Conservation (phyloP, 129 eudicot species). For the Glebionis coronaria region DNA sequence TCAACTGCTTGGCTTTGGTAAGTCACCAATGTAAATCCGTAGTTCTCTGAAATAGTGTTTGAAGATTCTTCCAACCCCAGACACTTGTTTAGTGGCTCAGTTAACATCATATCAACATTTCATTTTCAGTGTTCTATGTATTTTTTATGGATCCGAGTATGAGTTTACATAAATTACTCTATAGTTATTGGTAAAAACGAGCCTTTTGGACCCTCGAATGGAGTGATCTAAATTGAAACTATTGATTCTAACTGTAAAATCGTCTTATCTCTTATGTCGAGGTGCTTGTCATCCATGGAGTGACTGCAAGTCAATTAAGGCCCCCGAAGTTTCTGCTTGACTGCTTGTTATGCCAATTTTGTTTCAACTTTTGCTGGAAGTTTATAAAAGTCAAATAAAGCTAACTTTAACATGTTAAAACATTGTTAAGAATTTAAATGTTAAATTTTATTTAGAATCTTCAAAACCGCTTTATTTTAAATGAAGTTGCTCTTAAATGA, state of each 20-base stretch:
- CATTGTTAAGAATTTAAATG: too few relatives aligned
- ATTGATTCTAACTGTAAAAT: background rate
- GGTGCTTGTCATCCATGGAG: background rate
- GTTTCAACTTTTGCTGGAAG: too few relatives aligned
- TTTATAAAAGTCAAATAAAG: too few relatives aligned
- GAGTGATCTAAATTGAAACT: background rate
- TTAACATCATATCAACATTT: background rate
- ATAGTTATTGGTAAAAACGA: background rate
- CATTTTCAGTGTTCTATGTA: background rate
- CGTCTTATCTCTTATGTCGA: background rate
- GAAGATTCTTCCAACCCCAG: slow-evolving; percentile 8
- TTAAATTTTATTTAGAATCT: too few relatives aligned
- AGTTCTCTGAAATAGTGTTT: background rate
- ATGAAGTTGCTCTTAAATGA: too few relatives aligned
- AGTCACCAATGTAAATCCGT: slow-evolving; percentile 38
- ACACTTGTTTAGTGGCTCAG: background rate
- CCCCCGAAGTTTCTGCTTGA: background rate
- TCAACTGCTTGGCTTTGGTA: slow-evolving; percentile 49
- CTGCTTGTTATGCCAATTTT: background rate
- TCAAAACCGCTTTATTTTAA: too few relatives aligned
- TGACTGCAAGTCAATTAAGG: too few relatives aligned
- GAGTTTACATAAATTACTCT: background rate
- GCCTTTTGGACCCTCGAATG: background rate
- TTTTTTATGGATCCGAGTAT: background rate
- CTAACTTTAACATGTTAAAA: too few relatives aligned